Percentiles rank a stretch among this genome's conserved stretches.
Evolutionary conservation across 305 asterid genomes (phyloP).

Genomic region (Fraxinus greggii): DNA sequence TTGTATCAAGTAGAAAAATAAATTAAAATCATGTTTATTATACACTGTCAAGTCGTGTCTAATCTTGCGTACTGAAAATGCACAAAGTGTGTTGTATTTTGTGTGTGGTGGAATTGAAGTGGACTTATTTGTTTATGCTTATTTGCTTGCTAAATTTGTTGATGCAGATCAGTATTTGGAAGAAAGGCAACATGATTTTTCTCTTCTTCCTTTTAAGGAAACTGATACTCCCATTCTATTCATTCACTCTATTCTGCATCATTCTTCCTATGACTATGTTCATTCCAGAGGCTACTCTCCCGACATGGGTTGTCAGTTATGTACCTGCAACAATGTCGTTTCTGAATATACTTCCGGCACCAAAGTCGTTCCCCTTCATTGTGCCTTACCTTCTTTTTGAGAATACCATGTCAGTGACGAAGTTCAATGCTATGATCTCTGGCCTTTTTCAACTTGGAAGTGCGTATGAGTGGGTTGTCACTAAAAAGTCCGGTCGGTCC

Average conservation of each 20-base stretch:
- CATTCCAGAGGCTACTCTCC: conserved; percentile 85
- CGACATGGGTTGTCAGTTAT: conserved; percentile 87
- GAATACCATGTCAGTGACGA: conserved; percentile 94
- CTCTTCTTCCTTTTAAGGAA: conserved; percentile 80
- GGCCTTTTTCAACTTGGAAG: conserved; percentile 95
- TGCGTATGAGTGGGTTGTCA: conserved; percentile 88
- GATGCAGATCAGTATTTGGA: conserved; percentile 82
- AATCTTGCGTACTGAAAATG: not conserved
- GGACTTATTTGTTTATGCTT: conserved; percentile 1
- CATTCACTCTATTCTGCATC: conserved; percentile 82
- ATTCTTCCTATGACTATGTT: conserved; percentile 96
- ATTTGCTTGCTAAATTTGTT: conserved; percentile 20
- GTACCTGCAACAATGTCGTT: conserved; percentile 77
- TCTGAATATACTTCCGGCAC: conserved; percentile 76
- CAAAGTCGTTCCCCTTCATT: conserved; percentile 85
- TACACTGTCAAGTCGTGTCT: not conserved
- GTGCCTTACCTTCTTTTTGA: conserved; percentile 88
- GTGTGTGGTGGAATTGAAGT: not conserved
- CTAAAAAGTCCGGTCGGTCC: conserved; percentile 80
- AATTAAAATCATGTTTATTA: not conserved
- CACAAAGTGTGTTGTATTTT: not conserved
- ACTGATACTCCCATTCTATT: conserved; percentile 82
- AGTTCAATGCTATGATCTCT: conserved; percentile 87
- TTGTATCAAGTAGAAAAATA: not conserved
- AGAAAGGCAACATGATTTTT: conserved; percentile 75